Conservation (phyloP, 305 asterid genomes). For the Plantago rigida region DNA sequence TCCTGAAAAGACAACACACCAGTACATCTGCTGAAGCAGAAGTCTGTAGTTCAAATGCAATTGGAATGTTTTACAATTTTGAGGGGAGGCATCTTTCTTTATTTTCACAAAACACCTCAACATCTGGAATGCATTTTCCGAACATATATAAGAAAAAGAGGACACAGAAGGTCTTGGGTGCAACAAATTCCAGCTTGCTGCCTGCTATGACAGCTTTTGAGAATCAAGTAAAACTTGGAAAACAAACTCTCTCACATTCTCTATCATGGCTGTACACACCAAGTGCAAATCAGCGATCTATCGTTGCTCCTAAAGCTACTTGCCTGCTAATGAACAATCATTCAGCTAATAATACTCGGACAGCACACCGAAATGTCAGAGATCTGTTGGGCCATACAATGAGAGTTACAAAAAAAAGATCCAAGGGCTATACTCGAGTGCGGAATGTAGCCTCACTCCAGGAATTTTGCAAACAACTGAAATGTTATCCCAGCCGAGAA, state of each 20-base stretch:
- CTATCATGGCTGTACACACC: conserved; percentile 26
- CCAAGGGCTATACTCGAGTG: conserved; percentile 49
- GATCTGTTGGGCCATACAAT: conserved; percentile 41
- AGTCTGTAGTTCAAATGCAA: conserved; percentile 35
- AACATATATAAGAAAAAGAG: conserved; percentile 59
- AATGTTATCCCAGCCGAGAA: conserved; percentile 31
- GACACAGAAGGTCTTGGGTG: conserved; percentile 40
- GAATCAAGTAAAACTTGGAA: not conserved
- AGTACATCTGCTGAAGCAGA: conserved; percentile 35
- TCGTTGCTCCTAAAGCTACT: conserved; percentile 27
- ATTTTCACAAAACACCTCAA: conserved; percentile 26
- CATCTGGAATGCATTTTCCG: conserved; percentile 49
- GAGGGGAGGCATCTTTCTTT: conserved; percentile 39
- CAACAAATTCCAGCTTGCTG: conserved; percentile 28
- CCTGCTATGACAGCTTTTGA: not conserved
- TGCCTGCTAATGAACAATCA: conserved; percentile 22
- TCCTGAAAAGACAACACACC: conserved; percentile 41
- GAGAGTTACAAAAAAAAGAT: conserved; percentile 45
- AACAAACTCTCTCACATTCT: conserved; percentile 11
- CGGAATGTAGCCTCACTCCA: conserved; percentile 40
- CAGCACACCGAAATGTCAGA: conserved; percentile 27
- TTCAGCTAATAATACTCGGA: conserved; percentile 25
- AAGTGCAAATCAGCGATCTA: conserved; percentile 26
- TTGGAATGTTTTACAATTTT: conserved; percentile 39
- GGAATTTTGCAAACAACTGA: conserved; percentile 27